Evolutionary conservation across 2,329 filamentous ascomycete genomes (phyloP), one percentile per base, ranked within the genome.

Genomic region (Claviceps africana): DNA sequence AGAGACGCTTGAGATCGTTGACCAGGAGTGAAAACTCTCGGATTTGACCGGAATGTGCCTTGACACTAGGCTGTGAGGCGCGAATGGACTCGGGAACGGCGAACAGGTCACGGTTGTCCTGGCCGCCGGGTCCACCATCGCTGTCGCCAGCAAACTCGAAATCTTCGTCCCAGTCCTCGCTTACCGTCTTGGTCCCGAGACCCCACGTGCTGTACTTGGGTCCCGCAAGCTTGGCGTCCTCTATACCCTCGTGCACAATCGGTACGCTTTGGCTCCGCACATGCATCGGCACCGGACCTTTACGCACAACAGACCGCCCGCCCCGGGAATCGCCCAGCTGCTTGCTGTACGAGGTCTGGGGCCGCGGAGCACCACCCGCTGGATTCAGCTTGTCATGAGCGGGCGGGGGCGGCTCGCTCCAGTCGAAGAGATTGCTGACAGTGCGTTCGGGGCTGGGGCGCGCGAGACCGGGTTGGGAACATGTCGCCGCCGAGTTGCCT

Each of bases 151-250:
- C 76, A 62, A 91, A 90, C 55, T 91, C 86, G 59, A 94, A 93
- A 64, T 94, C 88, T 56, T 90, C 86, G 59, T 91, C 88, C 88
- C 88, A 94, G 61, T 93, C 87, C 64, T 94, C 88, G 55, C 84
- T 90, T 11, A 83, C 82, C 17, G 80, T 84, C 65, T 90, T 90
- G 56, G 80, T 83, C n/a, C 84, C 81, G 43, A 88, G 70, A 2
- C 85, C 86, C 86, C 86, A 91, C 1, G 86, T 90, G 44, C 86
- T 85, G 61, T 88, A 91, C 60, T 89, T 90, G 51, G 76, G 70
- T 1, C 69, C 77, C n/a, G 78, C 55, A 61, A 66, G 72, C 65
- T 70, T 85, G 61, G 65, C 66, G 62, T 66, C 75, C 64, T 76
- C 84, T 55, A 67, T 72, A 66, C 59, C 68, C 60, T 88, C 86